Conservation (phyloP, 345 rosid species). For the Corchorus capsularis region DNA sequence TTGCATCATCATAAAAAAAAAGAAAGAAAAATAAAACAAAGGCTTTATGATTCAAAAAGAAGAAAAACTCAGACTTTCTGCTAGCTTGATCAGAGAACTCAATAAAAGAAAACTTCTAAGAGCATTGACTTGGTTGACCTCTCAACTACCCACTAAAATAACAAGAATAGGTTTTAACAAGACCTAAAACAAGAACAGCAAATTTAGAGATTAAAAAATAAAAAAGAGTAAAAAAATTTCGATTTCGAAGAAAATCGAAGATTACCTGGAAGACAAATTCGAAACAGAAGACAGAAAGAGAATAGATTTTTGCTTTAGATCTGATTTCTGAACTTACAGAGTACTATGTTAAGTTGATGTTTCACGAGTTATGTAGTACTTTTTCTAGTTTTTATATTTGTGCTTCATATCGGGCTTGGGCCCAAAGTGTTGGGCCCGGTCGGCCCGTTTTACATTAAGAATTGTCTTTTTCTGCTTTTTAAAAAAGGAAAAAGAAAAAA, state of each 20-base stretch:
- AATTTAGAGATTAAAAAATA: background rate
- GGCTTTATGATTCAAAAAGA: background rate
- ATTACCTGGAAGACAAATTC: conserved; percentile 14
- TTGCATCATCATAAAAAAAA: background rate
- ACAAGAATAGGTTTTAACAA: background rate
- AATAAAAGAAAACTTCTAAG: background rate
- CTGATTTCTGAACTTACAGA: background rate
- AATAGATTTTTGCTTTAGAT: conserved; percentile 5
- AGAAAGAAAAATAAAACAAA: background rate
- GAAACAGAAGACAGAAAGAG: background rate
- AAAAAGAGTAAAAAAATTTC: background rate
- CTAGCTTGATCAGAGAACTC: background rate
- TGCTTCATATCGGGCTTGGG: background rate
- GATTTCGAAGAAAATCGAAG: background rate
- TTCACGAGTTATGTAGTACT: background rate
- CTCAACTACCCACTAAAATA: background rate
- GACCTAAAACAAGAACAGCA: background rate
- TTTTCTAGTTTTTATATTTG: background rate
- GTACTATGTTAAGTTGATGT: background rate
- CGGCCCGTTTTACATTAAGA: background rate
- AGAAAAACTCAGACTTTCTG: background rate
- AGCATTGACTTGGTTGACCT: conserved; percentile 18
- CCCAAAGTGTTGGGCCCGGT: background rate
- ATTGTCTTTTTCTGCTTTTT: background rate
- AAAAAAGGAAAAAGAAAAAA: background rate